Percentiles rank a stretch among this genome's conserved stretches.
Conservation (phyloP, 768 basidiomycete species). For the Leucosporidium scottii region DNA sequence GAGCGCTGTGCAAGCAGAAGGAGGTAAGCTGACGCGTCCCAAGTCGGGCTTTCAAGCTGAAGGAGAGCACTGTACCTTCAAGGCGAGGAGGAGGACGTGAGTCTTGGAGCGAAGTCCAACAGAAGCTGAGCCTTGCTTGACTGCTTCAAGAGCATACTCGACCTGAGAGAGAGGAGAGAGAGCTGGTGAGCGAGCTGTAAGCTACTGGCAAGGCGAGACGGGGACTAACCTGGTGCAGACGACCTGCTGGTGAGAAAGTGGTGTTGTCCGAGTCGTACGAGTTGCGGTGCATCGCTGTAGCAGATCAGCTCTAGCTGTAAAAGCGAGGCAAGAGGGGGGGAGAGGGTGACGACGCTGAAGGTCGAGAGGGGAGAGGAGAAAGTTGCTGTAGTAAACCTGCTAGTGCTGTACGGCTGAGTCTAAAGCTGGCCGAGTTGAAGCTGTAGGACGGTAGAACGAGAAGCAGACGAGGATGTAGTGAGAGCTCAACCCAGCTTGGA, state of each 20-base stretch:
- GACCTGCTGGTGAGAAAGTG: slow-evolving; percentile 91
- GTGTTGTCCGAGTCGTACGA: slow-evolving; percentile 95
- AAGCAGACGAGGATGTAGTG: too few relatives aligned
- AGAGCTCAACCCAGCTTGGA: too few relatives aligned
- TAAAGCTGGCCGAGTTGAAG: too few relatives aligned
- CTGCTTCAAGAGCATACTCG: slow-evolving; percentile 83
- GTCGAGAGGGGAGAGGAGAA: too few relatives aligned
- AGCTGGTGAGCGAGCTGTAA: not conserved
- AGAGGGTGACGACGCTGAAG: too few relatives aligned
- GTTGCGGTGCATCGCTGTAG: slow-evolving; percentile 29
- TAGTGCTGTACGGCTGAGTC: too few relatives aligned
- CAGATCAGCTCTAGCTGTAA: too few relatives aligned
- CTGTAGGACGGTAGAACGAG: too few relatives aligned
- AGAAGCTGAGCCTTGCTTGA: slow-evolving; percentile 99
- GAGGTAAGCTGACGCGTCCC: not conserved
- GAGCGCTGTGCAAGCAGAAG: slow-evolving; percentile 59
- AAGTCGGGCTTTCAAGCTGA: not conserved
- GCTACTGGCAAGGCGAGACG: too few relatives aligned
- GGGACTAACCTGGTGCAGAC: slow-evolving; percentile 56
- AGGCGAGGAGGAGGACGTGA: slow-evolving; percentile 80
- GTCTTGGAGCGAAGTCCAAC: slow-evolving; percentile 93
- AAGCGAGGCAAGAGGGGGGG: too few relatives aligned
- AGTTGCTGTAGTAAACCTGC: too few relatives aligned
- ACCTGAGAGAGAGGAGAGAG: slow-evolving; percentile 18
- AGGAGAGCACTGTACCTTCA: slow-evolving; percentile 60